Conservation (phyloP, 106 monocot genomes). For the Dioscorea zingiberensis region DNA sequence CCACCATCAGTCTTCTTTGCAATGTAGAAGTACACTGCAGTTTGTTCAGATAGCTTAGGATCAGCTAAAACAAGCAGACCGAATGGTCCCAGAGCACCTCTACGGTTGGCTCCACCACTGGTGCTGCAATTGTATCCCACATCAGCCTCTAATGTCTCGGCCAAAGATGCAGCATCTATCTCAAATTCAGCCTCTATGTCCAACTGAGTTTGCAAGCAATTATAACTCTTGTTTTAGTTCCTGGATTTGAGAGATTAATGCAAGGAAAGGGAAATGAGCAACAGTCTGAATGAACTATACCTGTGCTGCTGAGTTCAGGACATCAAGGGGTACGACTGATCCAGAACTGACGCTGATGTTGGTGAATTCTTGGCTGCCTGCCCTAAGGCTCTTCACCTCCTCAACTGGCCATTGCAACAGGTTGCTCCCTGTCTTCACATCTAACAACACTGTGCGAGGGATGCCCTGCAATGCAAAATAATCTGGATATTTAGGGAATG, state of each 20-base stretch:
- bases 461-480: slow-evolving; percentile 25
- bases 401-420: slow-evolving; percentile 65
- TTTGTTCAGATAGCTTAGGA: slow-evolving; percentile 31
- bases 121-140: slow-evolving; percentile 60
- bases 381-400: slow-evolving; percentile 45
- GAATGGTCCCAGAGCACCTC: slow-evolving; percentile 55
- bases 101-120: slow-evolving; percentile 30
- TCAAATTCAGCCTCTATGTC: slow-evolving; percentile 62
- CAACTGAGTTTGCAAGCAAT: slow-evolving; percentile 13
- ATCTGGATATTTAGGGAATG: neutral
- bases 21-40: slow-evolving; percentile 64
- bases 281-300: neutral
- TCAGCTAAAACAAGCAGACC: slow-evolving; percentile 59
- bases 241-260: neutral
- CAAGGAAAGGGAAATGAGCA: too few species aligned
- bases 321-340: slow-evolving; percentile 21
- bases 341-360: slow-evolving; percentile 20
- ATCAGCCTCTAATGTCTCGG: slow-evolving; percentile 23
- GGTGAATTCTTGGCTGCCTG: slow-evolving; percentile 6
- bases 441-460: slow-evolving; percentile 44
- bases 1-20: slow-evolving; percentile 21
- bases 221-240: neutral
- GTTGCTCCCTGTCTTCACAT: slow-evolving; percentile 46
- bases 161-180: slow-evolving; percentile 19
- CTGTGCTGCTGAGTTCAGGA: slow-evolving; percentile 31